Conservation (phyloP, 1,284 basidiomycete genomes). For the Rhodotorula sp. region DNA sequence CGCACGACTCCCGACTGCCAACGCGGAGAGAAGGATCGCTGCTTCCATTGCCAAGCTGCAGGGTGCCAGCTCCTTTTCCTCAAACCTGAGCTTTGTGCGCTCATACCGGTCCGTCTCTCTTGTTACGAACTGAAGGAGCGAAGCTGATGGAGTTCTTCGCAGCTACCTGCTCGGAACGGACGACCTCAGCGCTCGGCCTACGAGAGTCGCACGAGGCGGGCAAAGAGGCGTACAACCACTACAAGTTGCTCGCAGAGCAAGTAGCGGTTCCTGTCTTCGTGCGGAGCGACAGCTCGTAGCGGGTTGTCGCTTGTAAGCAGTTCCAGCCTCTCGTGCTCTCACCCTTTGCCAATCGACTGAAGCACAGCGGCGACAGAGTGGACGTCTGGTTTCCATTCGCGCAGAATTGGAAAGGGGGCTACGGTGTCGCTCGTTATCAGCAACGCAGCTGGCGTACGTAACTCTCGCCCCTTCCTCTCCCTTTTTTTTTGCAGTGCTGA, state of each 20-base stretch:
- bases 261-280: slow-evolving; percentile 59
- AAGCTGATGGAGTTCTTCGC: background rate
- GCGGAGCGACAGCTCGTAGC: slow-evolving; percentile 60
- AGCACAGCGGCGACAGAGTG: slow-evolving; percentile 11
- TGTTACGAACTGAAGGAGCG: background rate
- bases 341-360: too few species aligned
- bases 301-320: slow-evolving; percentile 59
- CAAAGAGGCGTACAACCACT: slow-evolving; percentile 20
- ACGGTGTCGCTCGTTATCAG: slow-evolving; percentile 6
- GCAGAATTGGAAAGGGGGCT: slow-evolving; percentile 53
- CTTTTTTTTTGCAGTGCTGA: background rate
- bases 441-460: slow-evolving; percentile 42
- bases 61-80: slow-evolving; percentile 46
- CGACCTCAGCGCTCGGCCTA: slow-evolving; percentile 66
- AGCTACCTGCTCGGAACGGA: slow-evolving; percentile 57
- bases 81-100: slow-evolving; percentile 64
- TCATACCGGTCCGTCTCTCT: slow-evolving; percentile 41
- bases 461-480: background rate
- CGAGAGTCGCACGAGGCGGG: slow-evolving; percentile 56
- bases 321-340: too few species aligned
- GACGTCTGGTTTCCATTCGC: slow-evolving; percentile 42
- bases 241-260: slow-evolving; percentile 50
- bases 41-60: slow-evolving; percentile 51
- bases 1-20: slow-evolving; percentile 69
- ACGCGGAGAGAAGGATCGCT: slow-evolving; percentile 56